phyloP scores from a whole-genome alignment of 1,284 basidiomycete species.

The Bjerkandera adusta region DNA sequence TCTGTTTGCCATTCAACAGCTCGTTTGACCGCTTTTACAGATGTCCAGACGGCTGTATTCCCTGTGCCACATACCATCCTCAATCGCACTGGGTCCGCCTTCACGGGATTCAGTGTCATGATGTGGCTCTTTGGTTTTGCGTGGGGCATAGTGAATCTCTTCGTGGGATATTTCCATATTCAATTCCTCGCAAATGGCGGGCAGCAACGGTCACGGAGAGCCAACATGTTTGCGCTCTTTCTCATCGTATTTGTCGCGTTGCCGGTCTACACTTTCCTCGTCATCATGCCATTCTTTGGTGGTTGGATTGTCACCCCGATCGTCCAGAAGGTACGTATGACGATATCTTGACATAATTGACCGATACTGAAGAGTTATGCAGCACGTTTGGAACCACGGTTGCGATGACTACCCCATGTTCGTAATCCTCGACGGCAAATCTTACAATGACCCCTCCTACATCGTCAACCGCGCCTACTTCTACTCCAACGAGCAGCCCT shows the following conservation, averaged over 20 bases:
- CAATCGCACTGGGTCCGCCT: conserved; percentile 3
- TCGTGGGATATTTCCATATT: neutral
- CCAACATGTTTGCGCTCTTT: neutral
- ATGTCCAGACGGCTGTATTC: conserved; percentile 7
- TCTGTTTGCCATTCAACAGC: neutral
- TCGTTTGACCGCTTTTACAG: neutral
- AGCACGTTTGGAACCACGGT: conserved; percentile 11
- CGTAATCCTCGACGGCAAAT: conserved; percentile 12
- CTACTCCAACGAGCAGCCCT: conserved; percentile 5
- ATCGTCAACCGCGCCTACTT: conserved; percentile 10
- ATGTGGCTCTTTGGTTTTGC: conserved; percentile 16
- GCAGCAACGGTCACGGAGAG: neutral
- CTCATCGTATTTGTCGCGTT: conserved; percentile 3
- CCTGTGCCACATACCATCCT: conserved; percentile 14
- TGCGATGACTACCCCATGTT: conserved; percentile 16
- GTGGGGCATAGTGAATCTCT: conserved; percentile 8
- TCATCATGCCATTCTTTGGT: conserved; percentile 13
- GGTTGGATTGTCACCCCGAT: conserved; percentile 12
- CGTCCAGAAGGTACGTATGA: conserved; percentile 6
- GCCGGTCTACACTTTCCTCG: conserved; percentile 1
- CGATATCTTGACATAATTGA: no score
- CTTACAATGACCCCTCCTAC: conserved; percentile 7
- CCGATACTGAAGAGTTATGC: neutral
- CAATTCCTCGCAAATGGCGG: neutral
- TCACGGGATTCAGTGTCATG: conserved; percentile 6